Percentiles rank a stretch among this genome's conserved stretches.
Evolutionary conservation across 805 yeast genomes (phyloP).

Genomic region (Yarrowia bubula): DNA sequence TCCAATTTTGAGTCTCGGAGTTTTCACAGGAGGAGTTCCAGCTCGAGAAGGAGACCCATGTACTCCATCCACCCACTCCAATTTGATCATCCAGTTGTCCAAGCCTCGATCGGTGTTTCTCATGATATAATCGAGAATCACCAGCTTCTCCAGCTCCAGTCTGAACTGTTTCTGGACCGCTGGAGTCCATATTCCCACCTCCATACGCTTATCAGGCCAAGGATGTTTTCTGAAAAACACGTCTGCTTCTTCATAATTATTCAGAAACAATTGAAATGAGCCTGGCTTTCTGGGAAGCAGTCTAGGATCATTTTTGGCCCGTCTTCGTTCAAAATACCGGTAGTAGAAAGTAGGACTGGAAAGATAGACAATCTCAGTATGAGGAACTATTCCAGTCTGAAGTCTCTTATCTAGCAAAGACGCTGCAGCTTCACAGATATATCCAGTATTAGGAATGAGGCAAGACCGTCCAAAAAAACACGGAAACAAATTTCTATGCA

Average conservation of each 20-base stretch:
- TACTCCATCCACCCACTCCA: constrained; percentile 44
- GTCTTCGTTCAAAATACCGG: constrained; percentile 47
- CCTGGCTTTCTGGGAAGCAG: constrained; percentile 53
- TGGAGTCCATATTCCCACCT: constrained; percentile 51
- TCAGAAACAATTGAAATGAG: constrained; percentile 61
- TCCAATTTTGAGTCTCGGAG: constrained; percentile 53
- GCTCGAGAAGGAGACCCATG: constrained; percentile 28
- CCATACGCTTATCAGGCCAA: constrained; percentile 43
- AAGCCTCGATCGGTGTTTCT: constrained; percentile 72
- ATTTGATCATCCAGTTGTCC: constrained; percentile 74
- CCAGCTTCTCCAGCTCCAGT: constrained; percentile 64
- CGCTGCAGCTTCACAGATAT: constrained; percentile 71
- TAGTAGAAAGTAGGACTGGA: constrained; percentile 53
- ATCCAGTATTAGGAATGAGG: constrained; percentile 68
- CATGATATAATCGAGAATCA: constrained; percentile 67
- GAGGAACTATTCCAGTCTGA: constrained; percentile 60
- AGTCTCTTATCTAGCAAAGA: constrained; percentile 61
- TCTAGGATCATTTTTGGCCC: constrained; percentile 33
- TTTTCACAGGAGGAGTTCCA: constrained; percentile 29
- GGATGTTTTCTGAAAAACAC: constrained; percentile 57
- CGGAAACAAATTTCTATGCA: constrained; percentile 70
- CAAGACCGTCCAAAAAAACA: constrained; percentile 75
- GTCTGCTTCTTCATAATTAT: constrained; percentile 60
- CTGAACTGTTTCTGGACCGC: constrained; percentile 51
- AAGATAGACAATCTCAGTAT: constrained; percentile 56